Conservation (phyloP, 139 green algal species). For the Tetraselmis striata region DNA sequence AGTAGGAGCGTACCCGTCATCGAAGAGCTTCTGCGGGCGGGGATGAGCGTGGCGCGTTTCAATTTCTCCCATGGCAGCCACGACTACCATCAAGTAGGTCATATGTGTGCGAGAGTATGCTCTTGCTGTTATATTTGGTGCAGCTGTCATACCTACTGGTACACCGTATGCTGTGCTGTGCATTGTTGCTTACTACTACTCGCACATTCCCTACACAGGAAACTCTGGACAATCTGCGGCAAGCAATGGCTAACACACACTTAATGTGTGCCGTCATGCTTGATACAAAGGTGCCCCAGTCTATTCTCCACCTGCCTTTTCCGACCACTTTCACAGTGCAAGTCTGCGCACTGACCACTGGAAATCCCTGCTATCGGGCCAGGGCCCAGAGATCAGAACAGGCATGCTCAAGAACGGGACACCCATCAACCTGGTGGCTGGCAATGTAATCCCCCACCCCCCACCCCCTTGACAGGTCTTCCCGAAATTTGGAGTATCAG, state of each 20-base stretch:
- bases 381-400: conserved; percentile 95
- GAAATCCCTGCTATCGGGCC: conserved; percentile 1
- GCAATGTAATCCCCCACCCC: conserved; percentile 25
- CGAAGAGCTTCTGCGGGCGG: conserved; percentile 80
- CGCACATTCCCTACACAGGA: too few relatives aligned
- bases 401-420: conserved; percentile 86
- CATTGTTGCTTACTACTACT: not conserved
- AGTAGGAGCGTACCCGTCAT: conserved; percentile 68
- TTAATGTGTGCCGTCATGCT: conserved; percentile 98
- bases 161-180: not conserved
- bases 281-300: not conserved
- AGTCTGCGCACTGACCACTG: not conserved
- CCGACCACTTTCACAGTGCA: too few relatives aligned
- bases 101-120: not conserved
- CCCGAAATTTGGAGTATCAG: not conserved
- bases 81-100: conserved; percentile 86
- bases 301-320: not conserved
- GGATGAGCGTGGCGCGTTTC: conserved; percentile 94
- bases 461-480: not conserved
- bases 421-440: conserved; percentile 65
- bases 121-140: not conserved
- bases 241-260: conserved; percentile 76
- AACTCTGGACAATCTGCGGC: conserved; percentile 85
- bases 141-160: not conserved
- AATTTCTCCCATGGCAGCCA: conserved; percentile 94